These are phyloP conservation scores for Solanum corneliomulleri DNA, from an alignment of 257 asterid species.

Conservation along the genomic window DNA sequence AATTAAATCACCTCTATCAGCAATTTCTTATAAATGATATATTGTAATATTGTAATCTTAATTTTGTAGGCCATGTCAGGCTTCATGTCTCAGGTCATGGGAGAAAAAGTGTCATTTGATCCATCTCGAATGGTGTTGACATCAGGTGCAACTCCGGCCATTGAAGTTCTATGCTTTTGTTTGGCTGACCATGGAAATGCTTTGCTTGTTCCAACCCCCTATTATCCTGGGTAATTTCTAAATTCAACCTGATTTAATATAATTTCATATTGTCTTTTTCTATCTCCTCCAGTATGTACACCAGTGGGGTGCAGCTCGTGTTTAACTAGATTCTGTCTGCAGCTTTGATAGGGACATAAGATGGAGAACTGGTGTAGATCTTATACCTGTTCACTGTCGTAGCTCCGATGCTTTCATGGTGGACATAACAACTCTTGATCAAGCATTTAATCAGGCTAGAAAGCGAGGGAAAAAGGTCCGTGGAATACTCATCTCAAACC, in stretches of 20 bases:
- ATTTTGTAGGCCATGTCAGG: constrained; percentile 70
- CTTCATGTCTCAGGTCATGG: constrained; percentile 82
- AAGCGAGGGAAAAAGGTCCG: constrained; percentile 91
- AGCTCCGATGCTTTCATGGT: constrained; percentile 72
- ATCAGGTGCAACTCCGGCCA: constrained; percentile 86
- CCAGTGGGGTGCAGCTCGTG: not conserved
- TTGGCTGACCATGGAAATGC: constrained; percentile 94
- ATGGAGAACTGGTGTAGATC: constrained; percentile 88
- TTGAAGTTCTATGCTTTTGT: constrained; percentile 81
- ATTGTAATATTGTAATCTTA: not conserved
- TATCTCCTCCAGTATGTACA: not conserved
- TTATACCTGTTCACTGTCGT: constrained; percentile 84
- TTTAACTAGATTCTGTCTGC: constrained; percentile 16
- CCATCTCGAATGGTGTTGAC: constrained; percentile 63
- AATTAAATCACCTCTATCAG: not conserved
- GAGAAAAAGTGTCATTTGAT: constrained; percentile 49
- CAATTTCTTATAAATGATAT: not conserved
- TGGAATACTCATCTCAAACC: constrained; percentile 80
- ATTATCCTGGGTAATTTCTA: constrained; percentile 73
- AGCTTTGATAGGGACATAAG: constrained; percentile 84
- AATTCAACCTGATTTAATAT: not conserved
- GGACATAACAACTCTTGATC: constrained; percentile 73
- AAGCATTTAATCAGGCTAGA: constrained; percentile 79
- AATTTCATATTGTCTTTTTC: not conserved
- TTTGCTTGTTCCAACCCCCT: constrained; percentile 89